These are phyloP conservation scores for Termitomyces sp. DNA, from an alignment of 1,284 basidiomycete genomes.

Conservation along the genomic window DNA sequence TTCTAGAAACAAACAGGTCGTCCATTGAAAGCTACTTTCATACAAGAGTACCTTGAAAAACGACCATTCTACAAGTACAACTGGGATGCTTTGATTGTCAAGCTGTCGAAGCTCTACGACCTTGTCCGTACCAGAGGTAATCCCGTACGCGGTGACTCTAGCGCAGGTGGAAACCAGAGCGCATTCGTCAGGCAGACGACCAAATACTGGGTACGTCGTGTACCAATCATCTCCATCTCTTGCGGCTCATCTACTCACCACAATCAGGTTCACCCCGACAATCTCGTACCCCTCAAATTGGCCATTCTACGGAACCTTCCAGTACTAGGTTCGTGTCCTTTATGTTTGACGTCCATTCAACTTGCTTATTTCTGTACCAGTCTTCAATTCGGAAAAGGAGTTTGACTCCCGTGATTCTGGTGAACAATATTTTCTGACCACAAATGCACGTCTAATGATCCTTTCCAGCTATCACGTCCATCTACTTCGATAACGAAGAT, in stretches of 20 bases:
- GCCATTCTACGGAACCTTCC: constrained; percentile 92
- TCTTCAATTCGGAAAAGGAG: constrained; percentile 95
- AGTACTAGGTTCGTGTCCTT: constrained; percentile 65
- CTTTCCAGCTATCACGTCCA: constrained; percentile 71
- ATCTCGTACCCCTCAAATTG: constrained; percentile 93
- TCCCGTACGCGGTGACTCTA: constrained; percentile 89
- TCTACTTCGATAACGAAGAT: constrained; percentile 94
- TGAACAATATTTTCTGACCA: constrained; percentile 23
- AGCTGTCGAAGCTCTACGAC: constrained; percentile 94
- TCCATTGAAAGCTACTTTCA: constrained; percentile 65
- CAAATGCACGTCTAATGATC: background rate
- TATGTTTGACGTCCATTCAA: background rate
- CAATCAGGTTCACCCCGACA: constrained; percentile 81
- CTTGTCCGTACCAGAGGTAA: constrained; percentile 94
- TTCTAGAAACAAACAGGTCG: constrained; percentile 75
- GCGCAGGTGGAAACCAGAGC: constrained; percentile 91
- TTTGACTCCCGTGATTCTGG: constrained; percentile 87
- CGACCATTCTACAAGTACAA: constrained; percentile 96
- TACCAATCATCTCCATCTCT: background rate
- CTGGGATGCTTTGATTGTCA: constrained; percentile 92
- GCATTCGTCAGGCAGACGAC: constrained; percentile 98
- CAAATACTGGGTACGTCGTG: constrained; percentile 86
- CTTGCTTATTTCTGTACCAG: constrained; percentile 36
- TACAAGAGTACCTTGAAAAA: constrained; percentile 90
- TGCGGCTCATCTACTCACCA: background rate